Base-by-base conservation (phyloP, 1,139 yeast genomes). In the Geotrichum siamense region DNA sequence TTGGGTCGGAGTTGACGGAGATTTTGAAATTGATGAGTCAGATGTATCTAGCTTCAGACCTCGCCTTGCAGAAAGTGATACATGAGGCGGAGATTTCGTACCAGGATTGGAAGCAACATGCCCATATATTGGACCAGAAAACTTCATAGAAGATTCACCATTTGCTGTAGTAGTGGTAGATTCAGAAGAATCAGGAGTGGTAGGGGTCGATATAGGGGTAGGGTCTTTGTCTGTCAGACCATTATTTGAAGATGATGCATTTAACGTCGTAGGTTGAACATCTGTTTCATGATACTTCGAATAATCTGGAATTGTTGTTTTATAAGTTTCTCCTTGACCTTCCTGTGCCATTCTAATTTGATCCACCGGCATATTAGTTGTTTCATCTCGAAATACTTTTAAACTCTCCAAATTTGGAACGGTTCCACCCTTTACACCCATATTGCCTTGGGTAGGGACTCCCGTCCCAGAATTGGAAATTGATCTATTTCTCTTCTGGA, bases 401-500 rank as follows among this genome's bases (percentile, higher is more conserved):
- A 33, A 16, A 12, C 15, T 29, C 12, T 35, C 39, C 2, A 30
- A 21, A 16, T 35, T 36, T 10, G 39, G 40, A 25, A 23, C 30
- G n/a, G 38, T 13, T 9, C 15, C 5, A 28, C 31, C 31, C 16
- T 8, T 28, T 5, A 15, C 8, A 28, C 31, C 31, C 6, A 9
- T 28, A 13, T 28, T 12, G 33, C 9, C 13, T 16, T 28, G 17
- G 15, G 25, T 10, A 3, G 15, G 10, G 9, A 13, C 26, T 20
- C 23, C 13, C 10, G 31, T 12, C 28, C 36, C 9, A 2, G 32
- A 21, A 19, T 2, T 35, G 10, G 36, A 38, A 41, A 28, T 30
- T 5, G 45, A 28, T 19, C 23, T 32, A 13, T 53, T 48, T 21
- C 47, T 30, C 13, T 45, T 41, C 58, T 82, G 91, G 53, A 82